phyloP scores from a whole-genome alignment of 192 early-diverging fungal genomes.

The Linnemannia hyalina region DNA sequence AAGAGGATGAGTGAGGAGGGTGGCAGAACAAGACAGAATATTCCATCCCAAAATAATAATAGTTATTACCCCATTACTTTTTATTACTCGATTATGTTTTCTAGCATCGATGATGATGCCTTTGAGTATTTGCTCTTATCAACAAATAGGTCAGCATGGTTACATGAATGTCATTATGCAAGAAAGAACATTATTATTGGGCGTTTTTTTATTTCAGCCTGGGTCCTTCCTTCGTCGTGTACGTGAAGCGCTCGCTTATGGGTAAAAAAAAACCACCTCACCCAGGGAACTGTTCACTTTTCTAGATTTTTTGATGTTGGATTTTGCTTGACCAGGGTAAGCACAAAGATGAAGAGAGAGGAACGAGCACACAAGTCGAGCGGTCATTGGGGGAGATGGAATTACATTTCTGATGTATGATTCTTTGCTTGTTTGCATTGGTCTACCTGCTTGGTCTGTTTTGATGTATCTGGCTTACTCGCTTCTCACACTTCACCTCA shows the following conservation, averaged over 20 bases:
- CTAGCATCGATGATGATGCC: not conserved
- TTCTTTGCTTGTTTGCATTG: no score
- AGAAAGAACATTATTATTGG: not conserved
- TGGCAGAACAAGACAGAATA: not conserved
- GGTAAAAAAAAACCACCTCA: not conserved
- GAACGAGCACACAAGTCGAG: not conserved
- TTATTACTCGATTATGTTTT: not conserved
- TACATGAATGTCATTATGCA: not conserved
- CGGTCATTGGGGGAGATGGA: not conserved
- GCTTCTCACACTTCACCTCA: no score
- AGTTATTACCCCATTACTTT: not conserved
- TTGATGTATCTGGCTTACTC: no score
- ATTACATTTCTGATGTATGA: no score
- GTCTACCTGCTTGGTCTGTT: no score
- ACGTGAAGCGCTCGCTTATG: not conserved
- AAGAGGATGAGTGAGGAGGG: not conserved
- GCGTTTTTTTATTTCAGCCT: slow-evolving; percentile 4
- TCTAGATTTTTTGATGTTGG: not conserved
- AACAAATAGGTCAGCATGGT: not conserved
- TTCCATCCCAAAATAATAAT: not conserved
- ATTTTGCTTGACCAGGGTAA: not conserved
- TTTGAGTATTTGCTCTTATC: not conserved
- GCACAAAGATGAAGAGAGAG: not conserved
- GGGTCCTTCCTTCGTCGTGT: not conserved
- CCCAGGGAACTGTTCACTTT: not conserved